phyloP scores from a whole-genome alignment of 1,139 yeast genomes.

The Yamadazyma conglobata region DNA sequence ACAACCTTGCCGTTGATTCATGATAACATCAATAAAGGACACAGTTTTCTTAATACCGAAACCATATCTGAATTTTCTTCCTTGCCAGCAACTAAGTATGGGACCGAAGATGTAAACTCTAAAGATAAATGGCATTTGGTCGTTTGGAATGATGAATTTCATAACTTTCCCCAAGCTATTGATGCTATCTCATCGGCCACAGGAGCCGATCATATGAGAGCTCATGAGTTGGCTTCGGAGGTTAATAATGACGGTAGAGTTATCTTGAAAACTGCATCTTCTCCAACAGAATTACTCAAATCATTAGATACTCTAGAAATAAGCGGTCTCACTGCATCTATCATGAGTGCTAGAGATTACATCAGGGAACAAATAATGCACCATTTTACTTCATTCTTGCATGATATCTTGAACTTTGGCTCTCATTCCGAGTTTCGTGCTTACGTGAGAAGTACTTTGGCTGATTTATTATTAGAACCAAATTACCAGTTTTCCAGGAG shows the following conservation, averaged over 20 bases:
- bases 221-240: slow-evolving; percentile 31
- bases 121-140: slow-evolving; percentile 41
- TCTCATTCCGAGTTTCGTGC: slow-evolving; percentile 25
- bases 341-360: slow-evolving; percentile 46
- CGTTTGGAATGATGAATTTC: slow-evolving; percentile 75
- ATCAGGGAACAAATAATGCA: slow-evolving; percentile 45
- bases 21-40: slow-evolving; percentile 20
- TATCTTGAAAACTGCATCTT: slow-evolving; percentile 21
- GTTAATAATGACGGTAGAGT: slow-evolving; percentile 34
- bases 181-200: slow-evolving; percentile 37
- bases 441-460: slow-evolving; percentile 20
- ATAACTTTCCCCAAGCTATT: slow-evolving; percentile 50
- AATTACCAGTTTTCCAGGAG: slow-evolving; percentile 22
- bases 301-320: slow-evolving; percentile 35
- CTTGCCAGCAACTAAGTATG: slow-evolving; percentile 28
- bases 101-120: slow-evolving; percentile 24
- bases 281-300: slow-evolving; percentile 19
- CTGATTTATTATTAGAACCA: slow-evolving; percentile 30
- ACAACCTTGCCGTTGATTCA: slow-evolving; percentile 36
- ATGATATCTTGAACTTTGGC: slow-evolving; percentile 31
- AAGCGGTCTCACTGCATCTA: slow-evolving; percentile 55
- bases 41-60: slow-evolving; percentile 20
- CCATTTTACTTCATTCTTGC: slow-evolving; percentile 49
- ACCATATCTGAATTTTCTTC: slow-evolving; percentile 27
- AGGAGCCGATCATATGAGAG: slow-evolving; percentile 21